Evolutionary conservation across 2,329 filamentous ascomycete species (phyloP), one percentile per base, ranked within the genome.

Genomic region (Aureobasidium zeae): DNA sequence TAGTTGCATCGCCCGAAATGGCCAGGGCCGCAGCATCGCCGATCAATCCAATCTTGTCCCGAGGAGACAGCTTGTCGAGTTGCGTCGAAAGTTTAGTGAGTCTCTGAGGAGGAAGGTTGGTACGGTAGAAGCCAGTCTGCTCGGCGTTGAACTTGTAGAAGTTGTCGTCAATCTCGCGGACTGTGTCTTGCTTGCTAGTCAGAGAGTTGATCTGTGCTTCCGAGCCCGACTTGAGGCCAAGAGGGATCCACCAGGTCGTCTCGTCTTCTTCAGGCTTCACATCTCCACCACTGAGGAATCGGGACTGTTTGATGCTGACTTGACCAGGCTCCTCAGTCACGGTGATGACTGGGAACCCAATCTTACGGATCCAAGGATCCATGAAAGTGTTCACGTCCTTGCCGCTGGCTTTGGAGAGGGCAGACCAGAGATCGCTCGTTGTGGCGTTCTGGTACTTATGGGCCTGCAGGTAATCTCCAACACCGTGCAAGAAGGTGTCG

Each of bases 101-200:
- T 35, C 89, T 79, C 50, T 77, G 72, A n/a, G 86, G 79, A 4
- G 91, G 86, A 59, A 96, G 94, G 65, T 94, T 94, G 36, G 89
- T 91, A 49, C 88, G 78, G 67, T 93, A 96, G 65, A 84, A 95
- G 19, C 87, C 89, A 39, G 81, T 87, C 47, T 89, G 83, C 44
- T 89, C 79, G 48, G 81, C 79, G 69, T 98, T 98, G 56, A 98
- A 72, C 68, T 94, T 93, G 69, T 96, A 98, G 63, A 94, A 95
- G 28, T 77, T 74, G 33, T 81, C 74, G 52, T 86, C 77, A 46
- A 94, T 69, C 48, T 82, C 80, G 36, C 74, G 72, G 46, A 96
- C 76, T 10, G 78, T 87, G 44, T 86, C 80, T 53, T 84, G 74
- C 66, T 86, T 95, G 45, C 74, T 69, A 0, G 79, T 83, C 32